Conservation (phyloP, 75 land plant species). For the Larix kaempferi region DNA sequence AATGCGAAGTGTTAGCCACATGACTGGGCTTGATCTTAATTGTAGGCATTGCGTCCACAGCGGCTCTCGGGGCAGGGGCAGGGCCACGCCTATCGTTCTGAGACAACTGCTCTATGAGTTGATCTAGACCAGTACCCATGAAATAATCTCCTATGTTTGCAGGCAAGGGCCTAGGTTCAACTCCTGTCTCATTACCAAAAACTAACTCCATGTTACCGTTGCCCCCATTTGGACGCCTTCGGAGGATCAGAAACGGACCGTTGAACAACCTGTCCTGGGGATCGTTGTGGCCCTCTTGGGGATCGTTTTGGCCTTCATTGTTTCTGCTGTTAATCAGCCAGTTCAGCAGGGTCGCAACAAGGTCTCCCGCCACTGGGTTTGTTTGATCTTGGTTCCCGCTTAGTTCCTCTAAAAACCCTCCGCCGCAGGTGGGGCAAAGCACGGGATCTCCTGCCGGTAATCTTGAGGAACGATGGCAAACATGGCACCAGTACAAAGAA, state of each 20-base stretch:
- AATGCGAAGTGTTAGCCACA: constrained; percentile 30
- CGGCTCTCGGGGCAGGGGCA: constrained; percentile 61
- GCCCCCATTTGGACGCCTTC: constrained; percentile 16
- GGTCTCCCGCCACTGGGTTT: background rate
- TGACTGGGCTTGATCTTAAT: constrained; percentile 42
- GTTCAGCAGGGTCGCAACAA: too few relatives aligned
- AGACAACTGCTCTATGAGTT: constrained; percentile 48
- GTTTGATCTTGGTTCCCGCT: background rate
- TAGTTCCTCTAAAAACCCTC: background rate
- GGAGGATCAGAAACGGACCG: constrained; percentile 26
- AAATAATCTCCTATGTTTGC: constrained; percentile 37
- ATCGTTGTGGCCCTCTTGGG: background rate
- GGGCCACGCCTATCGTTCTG: constrained; percentile 57
- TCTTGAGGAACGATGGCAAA: background rate
- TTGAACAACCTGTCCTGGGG: background rate
- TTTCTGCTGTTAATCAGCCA: background rate
- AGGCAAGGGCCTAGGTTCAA: constrained; percentile 10
- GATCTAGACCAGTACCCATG: constrained; percentile 40
- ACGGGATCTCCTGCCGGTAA: background rate
- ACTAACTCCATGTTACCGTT: constrained; percentile 1
- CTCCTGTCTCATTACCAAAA: too few relatives aligned
- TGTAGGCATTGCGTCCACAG: constrained; percentile 82
- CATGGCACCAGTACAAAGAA: constrained; percentile 7
- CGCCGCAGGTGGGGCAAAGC: background rate
- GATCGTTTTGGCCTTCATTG: too few relatives aligned